These are phyloP conservation scores for Adenanthera pavonina DNA, from an alignment of 306 rosid genomes.

Conservation along the genomic window DNA sequence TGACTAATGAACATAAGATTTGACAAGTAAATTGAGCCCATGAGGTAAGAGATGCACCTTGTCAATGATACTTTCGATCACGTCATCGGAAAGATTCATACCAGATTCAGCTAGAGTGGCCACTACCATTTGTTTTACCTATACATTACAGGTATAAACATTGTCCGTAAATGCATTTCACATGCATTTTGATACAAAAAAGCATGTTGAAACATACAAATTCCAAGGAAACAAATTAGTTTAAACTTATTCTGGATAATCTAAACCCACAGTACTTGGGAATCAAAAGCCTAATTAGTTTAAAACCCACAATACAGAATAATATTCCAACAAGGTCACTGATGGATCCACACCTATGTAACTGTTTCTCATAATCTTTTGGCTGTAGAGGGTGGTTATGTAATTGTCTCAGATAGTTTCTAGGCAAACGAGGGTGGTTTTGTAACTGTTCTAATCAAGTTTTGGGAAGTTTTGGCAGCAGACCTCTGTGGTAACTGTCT, in stretches of 20 bases:
- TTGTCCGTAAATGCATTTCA: constrained; percentile 1
- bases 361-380: not conserved
- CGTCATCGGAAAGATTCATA: constrained; percentile 77
- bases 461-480: not conserved
- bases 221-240: constrained; percentile 13
- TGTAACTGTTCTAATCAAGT: not conserved
- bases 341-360: not conserved
- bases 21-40: constrained; percentile 30
- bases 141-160: constrained; percentile 24
- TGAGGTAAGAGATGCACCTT: constrained; percentile 60
- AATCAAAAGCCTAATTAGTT: not conserved
- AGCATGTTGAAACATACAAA: not conserved
- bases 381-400: not conserved
- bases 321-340: constrained; percentile 16
- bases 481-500: not conserved
- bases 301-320: not conserved
- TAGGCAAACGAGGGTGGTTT: not conserved
- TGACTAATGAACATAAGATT: constrained; percentile 15
- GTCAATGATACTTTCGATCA: constrained; percentile 70
- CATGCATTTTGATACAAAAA: not conserved
- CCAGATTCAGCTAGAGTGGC: constrained; percentile 88
- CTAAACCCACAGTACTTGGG: not conserved
- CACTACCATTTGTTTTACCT: constrained; percentile 90
- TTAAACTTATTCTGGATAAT: not conserved
- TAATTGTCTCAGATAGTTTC: not conserved